Evolutionary conservation across 331 rosid species (phyloP).

Genomic region (Rhamnella rubrinervis): DNA sequence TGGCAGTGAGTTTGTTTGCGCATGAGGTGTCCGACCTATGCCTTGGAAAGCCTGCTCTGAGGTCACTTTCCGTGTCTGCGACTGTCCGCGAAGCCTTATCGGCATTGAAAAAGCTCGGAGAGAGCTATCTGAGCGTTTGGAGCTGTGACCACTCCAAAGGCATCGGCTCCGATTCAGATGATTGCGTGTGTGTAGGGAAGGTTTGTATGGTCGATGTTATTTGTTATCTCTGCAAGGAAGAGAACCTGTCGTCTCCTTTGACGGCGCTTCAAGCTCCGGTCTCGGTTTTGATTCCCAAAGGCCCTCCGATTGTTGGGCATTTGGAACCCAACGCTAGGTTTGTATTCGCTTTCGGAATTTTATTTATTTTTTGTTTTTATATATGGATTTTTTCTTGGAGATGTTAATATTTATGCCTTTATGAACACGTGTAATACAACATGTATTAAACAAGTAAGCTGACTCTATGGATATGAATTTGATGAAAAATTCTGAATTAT

Average conservation of each 20-base stretch:
- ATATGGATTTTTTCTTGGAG: background rate
- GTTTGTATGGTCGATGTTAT: slow-evolving; percentile 65
- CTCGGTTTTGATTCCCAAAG: slow-evolving; percentile 33
- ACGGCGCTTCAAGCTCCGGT: slow-evolving; percentile 55
- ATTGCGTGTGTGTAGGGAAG: slow-evolving; percentile 61
- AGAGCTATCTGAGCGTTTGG: slow-evolving; percentile 65
- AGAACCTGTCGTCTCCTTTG: slow-evolving; percentile 48
- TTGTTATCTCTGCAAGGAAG: slow-evolving; percentile 48
- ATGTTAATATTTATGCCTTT: too few species aligned
- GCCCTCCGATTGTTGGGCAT: slow-evolving; percentile 43
- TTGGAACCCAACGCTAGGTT: slow-evolving; percentile 70
- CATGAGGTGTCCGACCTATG: slow-evolving; percentile 71
- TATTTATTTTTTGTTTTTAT: background rate
- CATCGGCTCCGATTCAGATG: background rate
- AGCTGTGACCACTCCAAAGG: slow-evolving; percentile 52
- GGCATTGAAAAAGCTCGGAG: slow-evolving; percentile 42
- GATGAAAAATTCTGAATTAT: too few species aligned
- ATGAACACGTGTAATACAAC: too few species aligned
- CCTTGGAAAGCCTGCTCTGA: slow-evolving; percentile 79
- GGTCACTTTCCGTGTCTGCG: slow-evolving; percentile 50
- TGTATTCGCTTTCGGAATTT: background rate
- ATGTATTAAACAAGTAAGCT: too few species aligned
- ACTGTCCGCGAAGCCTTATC: slow-evolving; percentile 63
- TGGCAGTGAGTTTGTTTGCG: slow-evolving; percentile 57
- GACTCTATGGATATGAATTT: too few species aligned